Base-by-base conservation (phyloP, 1,284 basidiomycete genomes). In the Volvariella volvacea region DNA sequence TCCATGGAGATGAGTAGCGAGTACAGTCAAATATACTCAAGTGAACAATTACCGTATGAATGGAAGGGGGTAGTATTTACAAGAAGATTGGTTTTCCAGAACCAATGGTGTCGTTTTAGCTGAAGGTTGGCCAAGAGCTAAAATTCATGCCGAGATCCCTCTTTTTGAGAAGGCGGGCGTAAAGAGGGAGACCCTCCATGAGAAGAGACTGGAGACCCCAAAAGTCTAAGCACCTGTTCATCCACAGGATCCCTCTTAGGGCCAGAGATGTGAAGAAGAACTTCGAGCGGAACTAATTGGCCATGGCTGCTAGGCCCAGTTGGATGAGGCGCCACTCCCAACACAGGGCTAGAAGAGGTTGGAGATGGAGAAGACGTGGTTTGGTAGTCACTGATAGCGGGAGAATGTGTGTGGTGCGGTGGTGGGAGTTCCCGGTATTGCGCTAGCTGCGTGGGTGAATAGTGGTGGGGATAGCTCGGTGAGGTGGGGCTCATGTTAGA, bases 201-300 rank as follows among this genome's bases (percentile, higher is more conserved):
- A 12, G 12, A 6, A 6, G 25, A 28, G 25, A 6, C 25, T 28
- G 25, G 12, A 28, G 62, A 57, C 25, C 58, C 56, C 50, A 82
- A 77, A 21, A 73, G 74, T 50, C 75, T 73, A 33, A 82, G 57
- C 42, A 79, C 61, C 49, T 75, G 71, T 50, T 79, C 75, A 52
- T 82, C 79, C 3, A 66, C 66, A 37, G 80, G 80, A 50, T 82
- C 70, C 30, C 79, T 71, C 49, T 71, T 64, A 22, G 71, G 70
- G 30, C 64, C 69, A 12, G 73, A 60, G 15, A 70, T 63, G 42
- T 63, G 70, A 56, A 78, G 70, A 10, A 83, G 73, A 45, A 76
- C 70, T 55, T 81, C 77, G 21, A 82, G 65, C 15, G 79, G 79
- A 3, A 83, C 80, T 2, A 82, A 66, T 39, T 70, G 64, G 41